Percentiles rank a stretch among this genome's conserved stretches.
Conservation (phyloP, 306 rosid species). For the Malus orientalis region DNA sequence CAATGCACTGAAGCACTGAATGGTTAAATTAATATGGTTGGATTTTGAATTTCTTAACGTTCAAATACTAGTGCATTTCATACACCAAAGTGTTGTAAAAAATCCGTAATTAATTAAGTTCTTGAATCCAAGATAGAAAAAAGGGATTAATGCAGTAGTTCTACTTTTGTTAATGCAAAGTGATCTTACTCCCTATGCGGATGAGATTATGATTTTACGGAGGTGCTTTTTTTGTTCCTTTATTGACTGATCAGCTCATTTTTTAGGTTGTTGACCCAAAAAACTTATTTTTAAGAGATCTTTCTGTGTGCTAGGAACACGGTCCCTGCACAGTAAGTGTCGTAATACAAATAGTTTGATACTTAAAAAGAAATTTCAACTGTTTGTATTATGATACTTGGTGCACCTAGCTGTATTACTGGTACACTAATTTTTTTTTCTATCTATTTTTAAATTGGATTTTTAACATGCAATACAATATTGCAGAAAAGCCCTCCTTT, state of each 20-base stretch:
- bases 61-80: not conserved
- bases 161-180: not conserved
- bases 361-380: no score
- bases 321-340: no score
- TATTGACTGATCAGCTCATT: slow-evolving; percentile 2
- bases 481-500: not conserved
- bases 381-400: no score
- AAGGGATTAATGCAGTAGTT: not conserved
- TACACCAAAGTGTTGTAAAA: no score
- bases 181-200: not conserved
- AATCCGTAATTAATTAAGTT: no score
- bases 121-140: not conserved
- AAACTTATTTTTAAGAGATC: not conserved
- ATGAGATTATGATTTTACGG: not conserved
- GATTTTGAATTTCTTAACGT: not conserved
- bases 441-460: no score
- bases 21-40: not conserved
- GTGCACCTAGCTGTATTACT: no score
- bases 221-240: not conserved
- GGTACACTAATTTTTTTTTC: no score
- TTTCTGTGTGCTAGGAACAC: no score
- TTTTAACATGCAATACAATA: not conserved
- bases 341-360: no score
- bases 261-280: no score
- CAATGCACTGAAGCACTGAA: no score